These are phyloP conservation scores for Plasmodium gonderi DNA, from an alignment of 169 alveolate genomes.

Conservation along the genomic window DNA sequence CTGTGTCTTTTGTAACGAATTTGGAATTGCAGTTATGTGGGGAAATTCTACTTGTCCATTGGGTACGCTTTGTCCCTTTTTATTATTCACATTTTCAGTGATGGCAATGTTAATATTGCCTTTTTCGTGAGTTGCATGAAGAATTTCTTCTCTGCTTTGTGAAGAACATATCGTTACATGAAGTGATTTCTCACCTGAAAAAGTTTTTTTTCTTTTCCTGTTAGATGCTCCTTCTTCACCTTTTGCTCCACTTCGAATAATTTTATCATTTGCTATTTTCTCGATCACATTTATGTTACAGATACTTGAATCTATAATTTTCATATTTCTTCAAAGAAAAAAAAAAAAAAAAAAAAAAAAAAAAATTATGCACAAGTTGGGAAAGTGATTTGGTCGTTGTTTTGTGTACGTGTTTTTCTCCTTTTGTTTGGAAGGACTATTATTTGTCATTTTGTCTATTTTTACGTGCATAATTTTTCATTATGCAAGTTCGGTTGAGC, in stretches of 20 bases:
- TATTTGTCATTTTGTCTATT: not conserved
- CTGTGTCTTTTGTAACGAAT: not conserved
- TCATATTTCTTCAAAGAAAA: slow-evolving; percentile 6
- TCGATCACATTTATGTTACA: not conserved
- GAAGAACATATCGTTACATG: not conserved
- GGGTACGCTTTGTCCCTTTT: not conserved
- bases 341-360: no score
- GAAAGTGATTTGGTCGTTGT: not conserved
- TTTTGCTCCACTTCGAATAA: not conserved
- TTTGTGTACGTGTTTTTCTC: not conserved
- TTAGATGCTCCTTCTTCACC: not conserved
- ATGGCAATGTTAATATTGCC: not conserved
- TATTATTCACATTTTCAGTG: not conserved
- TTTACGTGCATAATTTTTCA: not conserved
- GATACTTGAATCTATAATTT: not conserved
- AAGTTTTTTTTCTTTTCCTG: not conserved
- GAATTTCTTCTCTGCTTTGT: not conserved
- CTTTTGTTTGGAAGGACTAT: not conserved
- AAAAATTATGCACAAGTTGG: no score
- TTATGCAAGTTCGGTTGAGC: no score
- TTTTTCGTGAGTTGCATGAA: not conserved
- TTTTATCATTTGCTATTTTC: not conserved
- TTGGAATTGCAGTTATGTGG: not conserved
- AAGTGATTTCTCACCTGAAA: not conserved
- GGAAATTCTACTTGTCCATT: not conserved